Percentiles rank a stretch among this genome's conserved stretches.
These are phyloP conservation scores for Kurtzmaniella quercitrusa DNA, from an alignment of 1,139 yeast species.

Conservation along the genomic window DNA sequence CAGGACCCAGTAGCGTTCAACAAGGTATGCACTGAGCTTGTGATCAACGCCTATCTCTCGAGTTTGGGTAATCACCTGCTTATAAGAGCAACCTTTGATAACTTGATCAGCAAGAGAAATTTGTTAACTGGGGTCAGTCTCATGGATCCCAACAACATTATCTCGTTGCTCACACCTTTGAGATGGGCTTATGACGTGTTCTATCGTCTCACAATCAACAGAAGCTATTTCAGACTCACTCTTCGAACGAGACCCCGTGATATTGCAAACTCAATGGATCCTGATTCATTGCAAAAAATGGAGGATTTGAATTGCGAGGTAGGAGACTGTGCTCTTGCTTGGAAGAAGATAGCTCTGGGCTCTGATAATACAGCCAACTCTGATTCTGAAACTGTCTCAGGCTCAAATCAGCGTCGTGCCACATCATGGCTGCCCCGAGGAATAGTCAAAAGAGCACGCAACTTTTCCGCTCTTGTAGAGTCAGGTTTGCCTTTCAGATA, in stretches of 20 bases:
- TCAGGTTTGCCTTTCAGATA: constrained; percentile 7
- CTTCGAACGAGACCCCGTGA: constrained; percentile 30
- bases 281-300: constrained; percentile 20
- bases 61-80: constrained; percentile 38
- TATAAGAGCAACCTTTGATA: constrained; percentile 15
- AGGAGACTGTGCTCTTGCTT: constrained; percentile 10
- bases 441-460: neutral
- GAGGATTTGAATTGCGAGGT: constrained; percentile 20
- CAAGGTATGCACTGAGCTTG: constrained; percentile 25
- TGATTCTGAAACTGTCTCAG: neutral
- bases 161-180: constrained; percentile 32
- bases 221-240: constrained; percentile 36
- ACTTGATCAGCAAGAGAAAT: constrained; percentile 9
- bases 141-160: constrained; percentile 28
- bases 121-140: constrained; percentile 23
- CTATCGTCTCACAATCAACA: constrained; percentile 40
- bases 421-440: neutral
- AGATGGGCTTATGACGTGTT: constrained; percentile 36
- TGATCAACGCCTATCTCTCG: constrained; percentile 35
- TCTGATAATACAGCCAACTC: neutral
- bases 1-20: neutral
- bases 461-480: constrained; percentile 3
- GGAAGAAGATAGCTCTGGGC: neutral
- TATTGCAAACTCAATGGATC: constrained; percentile 30
- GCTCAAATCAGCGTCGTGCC: neutral